Evolutionary conservation across 2,329 filamentous ascomycete genomes (phyloP).

Genomic region (Pseudogymnoascus sp.): DNA sequence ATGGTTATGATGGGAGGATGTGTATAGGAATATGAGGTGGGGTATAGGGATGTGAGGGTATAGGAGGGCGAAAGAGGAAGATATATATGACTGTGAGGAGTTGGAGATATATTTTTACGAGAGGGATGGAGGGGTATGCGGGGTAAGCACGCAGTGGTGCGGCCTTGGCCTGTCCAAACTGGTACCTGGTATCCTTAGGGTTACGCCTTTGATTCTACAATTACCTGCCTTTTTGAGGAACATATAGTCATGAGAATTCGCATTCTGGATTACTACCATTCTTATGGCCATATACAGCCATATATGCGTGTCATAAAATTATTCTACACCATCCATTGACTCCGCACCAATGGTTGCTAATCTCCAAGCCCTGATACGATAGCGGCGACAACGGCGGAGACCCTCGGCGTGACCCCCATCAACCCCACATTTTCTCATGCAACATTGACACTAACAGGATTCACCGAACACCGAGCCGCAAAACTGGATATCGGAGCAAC

Average conservation of each 20-base stretch:
- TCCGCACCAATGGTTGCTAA: background rate
- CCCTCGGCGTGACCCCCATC: background rate
- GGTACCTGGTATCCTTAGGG: background rate
- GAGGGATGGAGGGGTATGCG: background rate
- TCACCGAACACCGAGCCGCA: background rate
- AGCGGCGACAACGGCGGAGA: background rate
- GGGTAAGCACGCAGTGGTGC: background rate
- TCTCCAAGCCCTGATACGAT: background rate
- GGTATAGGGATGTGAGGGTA: background rate
- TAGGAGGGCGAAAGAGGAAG: background rate
- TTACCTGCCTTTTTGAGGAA: background rate
- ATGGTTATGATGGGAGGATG: background rate
- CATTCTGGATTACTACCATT: background rate
- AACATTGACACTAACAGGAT: background rate
- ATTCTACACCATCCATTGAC: background rate
- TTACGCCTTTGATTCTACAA: background rate
- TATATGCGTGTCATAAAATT: background rate
- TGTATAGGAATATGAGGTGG: background rate
- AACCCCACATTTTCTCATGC: background rate
- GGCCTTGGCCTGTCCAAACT: background rate
- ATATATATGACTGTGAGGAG: background rate
- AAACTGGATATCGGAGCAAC: conserved; percentile 6
- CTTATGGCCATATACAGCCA: background rate
- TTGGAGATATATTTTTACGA: background rate
- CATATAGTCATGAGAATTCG: background rate